Evolutionary conservation across 2,329 filamentous ascomycete species (phyloP), one percentile per base, ranked within the genome.

Genomic region (Sarocladiaceae sp.): DNA sequence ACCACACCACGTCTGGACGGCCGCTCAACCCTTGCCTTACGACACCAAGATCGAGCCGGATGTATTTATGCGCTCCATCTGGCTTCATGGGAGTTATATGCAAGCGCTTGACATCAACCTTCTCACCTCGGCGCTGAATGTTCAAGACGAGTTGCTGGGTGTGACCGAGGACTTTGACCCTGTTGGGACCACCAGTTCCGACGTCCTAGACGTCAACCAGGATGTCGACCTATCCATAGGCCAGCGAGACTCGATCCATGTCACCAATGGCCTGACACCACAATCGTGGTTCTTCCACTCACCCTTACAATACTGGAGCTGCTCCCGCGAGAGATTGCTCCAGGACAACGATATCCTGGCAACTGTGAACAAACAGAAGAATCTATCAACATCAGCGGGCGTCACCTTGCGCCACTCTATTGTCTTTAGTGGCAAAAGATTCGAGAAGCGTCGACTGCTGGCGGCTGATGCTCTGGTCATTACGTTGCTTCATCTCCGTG

Each of bases 41-140:
- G 68, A 68, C 44, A 62, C 64, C 4, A 57, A 65, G 20, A 67
- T 70, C 34, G 65, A 70, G 44, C 74, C 82, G 3, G 85, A 91
- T 59, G 80, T 91, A n/a, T 79, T 85, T 45, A 85, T 91, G 78
- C 83, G 85, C 52, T 86, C 86, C 46, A 76, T 88, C 45, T 91
- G 86, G 86, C 74, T 91, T 13, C 85, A 90, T 56, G 85, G 84
- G 50, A 83, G 77, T 59, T 89, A 89, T 57, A 90, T 90, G 82
- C 73, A 81, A 55, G 86, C 85, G 10, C 70, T 91, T 27, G 71
- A 85, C 41, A 71, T 72, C 43, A 68, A 80, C 6, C 73, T 90
- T 10, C 67, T 91, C 34, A 67, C 76, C 24, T 74, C 77, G 33
- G 84, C 84, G 7, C 67, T 91, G 37, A 71, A 80, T 50, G 71